Percentiles rank a stretch among this genome's conserved stretches.
These are phyloP conservation scores for Amanita thiersii DNA, from an alignment of 768 basidiomycete genomes.

Conservation along the genomic window DNA sequence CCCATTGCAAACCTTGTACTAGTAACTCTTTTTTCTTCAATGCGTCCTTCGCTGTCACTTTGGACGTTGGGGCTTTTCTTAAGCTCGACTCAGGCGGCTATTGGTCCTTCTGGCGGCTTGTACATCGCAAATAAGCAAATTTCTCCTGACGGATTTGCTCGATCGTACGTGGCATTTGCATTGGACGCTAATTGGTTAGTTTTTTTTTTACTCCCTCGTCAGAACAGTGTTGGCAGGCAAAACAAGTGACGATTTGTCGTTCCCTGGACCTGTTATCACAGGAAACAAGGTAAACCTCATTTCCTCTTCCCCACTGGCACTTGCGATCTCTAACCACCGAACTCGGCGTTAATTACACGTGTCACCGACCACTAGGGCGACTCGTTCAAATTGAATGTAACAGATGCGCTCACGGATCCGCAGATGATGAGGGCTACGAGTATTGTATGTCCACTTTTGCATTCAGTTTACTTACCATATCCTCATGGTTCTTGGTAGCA, in stretches of 20 bases:
- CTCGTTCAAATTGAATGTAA: slow-evolving; percentile 16
- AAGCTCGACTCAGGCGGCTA: slow-evolving; percentile 12
- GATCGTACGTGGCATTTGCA: slow-evolving; percentile 24
- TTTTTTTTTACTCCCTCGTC: neutral
- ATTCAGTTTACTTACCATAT: neutral
- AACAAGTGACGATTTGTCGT: slow-evolving; percentile 12
- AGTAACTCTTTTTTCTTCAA: too few relatives aligned
- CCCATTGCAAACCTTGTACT: too few relatives aligned
- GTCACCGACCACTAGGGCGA: slow-evolving; percentile 14
- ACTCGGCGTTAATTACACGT: too few relatives aligned
- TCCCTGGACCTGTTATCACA: slow-evolving; percentile 20
- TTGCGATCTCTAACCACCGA: too few relatives aligned
- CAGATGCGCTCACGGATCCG: slow-evolving; percentile 13
- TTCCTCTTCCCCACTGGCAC: slow-evolving; percentile 10
- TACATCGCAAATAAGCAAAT: slow-evolving; percentile 33
- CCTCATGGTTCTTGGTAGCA: slow-evolving; percentile 13
- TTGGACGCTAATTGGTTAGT: neutral
- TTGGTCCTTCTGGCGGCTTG: slow-evolving; percentile 25
- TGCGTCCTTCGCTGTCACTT: too few relatives aligned
- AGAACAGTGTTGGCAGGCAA: slow-evolving; percentile 17
- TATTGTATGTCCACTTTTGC: slow-evolving; percentile 12
- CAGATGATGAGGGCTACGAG: slow-evolving; percentile 17
- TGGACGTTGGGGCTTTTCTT: too few relatives aligned
- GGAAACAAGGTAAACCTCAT: slow-evolving; percentile 8
- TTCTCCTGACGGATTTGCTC: slow-evolving; percentile 41